Evolutionary conservation across 768 basidiomycete genomes (phyloP).

Genomic region (Naganishia vaughanmartiniae): DNA sequence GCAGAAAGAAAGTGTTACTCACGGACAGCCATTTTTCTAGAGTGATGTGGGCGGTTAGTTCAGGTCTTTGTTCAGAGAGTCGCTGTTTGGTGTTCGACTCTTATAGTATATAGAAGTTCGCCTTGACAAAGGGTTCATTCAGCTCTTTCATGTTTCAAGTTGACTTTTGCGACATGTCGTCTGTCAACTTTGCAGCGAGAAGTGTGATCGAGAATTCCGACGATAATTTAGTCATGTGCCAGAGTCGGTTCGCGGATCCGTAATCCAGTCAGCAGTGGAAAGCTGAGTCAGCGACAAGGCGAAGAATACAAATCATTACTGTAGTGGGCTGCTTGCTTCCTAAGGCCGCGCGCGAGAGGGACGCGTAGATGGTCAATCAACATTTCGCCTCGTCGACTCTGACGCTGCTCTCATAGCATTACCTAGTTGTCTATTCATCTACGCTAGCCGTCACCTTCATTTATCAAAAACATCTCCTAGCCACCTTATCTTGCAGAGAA

Average conservation of each 20-base stretch:
- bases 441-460: neutral
- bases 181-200: neutral
- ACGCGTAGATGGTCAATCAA: conserved; percentile 11
- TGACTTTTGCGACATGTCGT: neutral
- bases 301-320: conserved; percentile 8
- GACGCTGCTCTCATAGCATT: neutral
- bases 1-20: neutral
- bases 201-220: conserved; percentile 12
- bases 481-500: neutral
- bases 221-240: conserved; percentile 19
- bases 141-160: conserved; percentile 1
- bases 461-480: neutral
- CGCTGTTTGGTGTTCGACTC: neutral
- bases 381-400: conserved; percentile 1
- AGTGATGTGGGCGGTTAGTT: neutral
- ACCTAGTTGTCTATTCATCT: neutral
- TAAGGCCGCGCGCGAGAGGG: neutral
- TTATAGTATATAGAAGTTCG: neutral
- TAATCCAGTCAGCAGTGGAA: neutral
- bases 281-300: conserved; percentile 8
- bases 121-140: neutral
- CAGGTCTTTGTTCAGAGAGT: neutral
- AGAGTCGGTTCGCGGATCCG: conserved; percentile 8
- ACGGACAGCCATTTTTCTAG: conserved; percentile 66
- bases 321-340: neutral